Evolutionary conservation across 768 basidiomycete species (phyloP), one percentile per base, ranked within the genome.

Genomic region (Lactifluus piperatus): DNA sequence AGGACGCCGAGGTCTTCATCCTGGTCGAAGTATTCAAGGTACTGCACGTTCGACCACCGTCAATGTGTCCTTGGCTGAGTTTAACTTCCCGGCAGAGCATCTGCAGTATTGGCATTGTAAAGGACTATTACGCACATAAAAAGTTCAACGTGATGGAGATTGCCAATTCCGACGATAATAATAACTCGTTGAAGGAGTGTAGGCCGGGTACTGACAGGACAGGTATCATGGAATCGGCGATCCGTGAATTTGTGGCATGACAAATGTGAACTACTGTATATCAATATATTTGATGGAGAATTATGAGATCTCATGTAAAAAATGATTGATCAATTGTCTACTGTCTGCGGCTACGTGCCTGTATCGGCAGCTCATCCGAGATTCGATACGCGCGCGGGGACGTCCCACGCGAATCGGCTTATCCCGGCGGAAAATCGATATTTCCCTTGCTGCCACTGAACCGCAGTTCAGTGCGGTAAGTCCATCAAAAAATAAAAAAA

Each of bases 21-120:
- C 77, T 92, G 7, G 82, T 91, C 6, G 88, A 92, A 66, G 77
- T 92, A 5, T 91, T 91, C 77, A 92, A 91, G 80, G 90, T n/a
- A 16, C 20, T 5, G 22, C 22, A 9, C 30, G 45, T 29, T 30
- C 18, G 41, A 39, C 37, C 20, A 14, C n/a, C 29, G 16, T 29
- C 10, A 27, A 0, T 13, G 22, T 13, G 29, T 24, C 29, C 26
- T 7, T 26, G 29, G n/a, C 51, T 56, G 27, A 34, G 5, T 39
- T 24, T 27, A 29, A 44, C 47, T 36, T 51, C 44, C 18, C 16
- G 57, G n/a, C 66, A 91, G 89, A 83, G 82, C 62, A 74, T 87
- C 0, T 91, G 88, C 64, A 87, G 91, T 3, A 74, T 92, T 27
- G 83, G 88, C 55, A 72, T 92, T 26, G 83, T 91, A 4, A 76